These are phyloP conservation scores for Pyronema omphalodes DNA, from an alignment of 495 filamentous ascomycete species.

Conservation along the genomic window DNA sequence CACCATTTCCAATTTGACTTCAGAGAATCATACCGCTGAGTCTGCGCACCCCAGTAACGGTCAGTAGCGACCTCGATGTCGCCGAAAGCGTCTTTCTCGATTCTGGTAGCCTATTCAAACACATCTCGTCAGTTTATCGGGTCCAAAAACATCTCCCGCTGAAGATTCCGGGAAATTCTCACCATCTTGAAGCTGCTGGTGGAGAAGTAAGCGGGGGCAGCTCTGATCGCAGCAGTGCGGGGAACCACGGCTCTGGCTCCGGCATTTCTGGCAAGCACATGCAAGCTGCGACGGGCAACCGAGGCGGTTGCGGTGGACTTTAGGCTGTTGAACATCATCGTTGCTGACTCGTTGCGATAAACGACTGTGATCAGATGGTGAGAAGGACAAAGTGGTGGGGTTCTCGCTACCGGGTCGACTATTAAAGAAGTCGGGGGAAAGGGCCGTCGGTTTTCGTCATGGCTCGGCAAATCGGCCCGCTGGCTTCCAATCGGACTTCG, in stretches of 20 bases:
- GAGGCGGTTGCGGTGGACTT: background rate
- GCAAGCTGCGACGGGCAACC: background rate
- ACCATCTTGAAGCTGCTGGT: constrained; percentile 18
- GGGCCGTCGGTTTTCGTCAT: background rate
- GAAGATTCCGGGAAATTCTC: background rate
- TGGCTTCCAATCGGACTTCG: background rate
- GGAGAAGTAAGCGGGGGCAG: constrained; percentile 8
- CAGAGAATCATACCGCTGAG: constrained; percentile 47
- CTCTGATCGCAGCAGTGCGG: background rate
- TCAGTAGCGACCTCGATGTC: constrained; percentile 79
- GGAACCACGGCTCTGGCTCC: background rate
- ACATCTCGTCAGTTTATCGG: background rate
- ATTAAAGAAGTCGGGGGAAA: background rate
- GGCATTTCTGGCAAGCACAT: background rate
- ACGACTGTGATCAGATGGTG: background rate
- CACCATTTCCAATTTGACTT: background rate
- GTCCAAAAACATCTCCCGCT: background rate
- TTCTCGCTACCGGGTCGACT: background rate
- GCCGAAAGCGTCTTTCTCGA: constrained; percentile 92
- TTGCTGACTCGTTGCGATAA: background rate
- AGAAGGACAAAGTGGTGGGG: background rate
- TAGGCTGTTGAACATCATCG: background rate
- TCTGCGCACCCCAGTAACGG: constrained; percentile 99
- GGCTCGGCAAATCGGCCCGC: background rate
- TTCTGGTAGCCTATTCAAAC: constrained; percentile 33